A percentile compares a stretch with the other conserved stretches of the same genome.
phyloP scores from a whole-genome alignment of 2,329 filamentous ascomycete species.

The Geosmithia flava region DNA sequence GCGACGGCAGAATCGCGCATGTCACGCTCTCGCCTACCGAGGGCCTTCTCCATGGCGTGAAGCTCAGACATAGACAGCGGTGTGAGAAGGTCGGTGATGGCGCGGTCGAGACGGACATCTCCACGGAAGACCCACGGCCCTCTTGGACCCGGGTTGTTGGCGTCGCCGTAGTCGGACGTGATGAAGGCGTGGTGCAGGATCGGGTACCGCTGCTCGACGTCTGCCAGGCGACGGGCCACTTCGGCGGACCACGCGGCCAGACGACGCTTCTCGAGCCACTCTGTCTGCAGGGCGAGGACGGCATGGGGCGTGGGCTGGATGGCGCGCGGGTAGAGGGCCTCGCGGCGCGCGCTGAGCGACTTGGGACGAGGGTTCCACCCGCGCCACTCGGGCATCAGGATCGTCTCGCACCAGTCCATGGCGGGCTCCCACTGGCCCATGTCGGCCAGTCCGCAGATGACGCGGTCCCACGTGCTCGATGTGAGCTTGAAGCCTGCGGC shows the following conservation, averaged over 20 bases:
- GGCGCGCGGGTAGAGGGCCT: constrained; percentile 16
- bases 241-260: constrained; percentile 34
- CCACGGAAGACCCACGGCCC: constrained; percentile 11
- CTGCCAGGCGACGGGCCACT: constrained; percentile 23
- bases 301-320: constrained; percentile 21
- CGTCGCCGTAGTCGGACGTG: constrained; percentile 15
- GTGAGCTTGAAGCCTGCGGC: constrained; percentile 61
- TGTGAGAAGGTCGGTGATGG: constrained; percentile 15
- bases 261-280: constrained; percentile 36
- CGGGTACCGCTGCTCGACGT: constrained; percentile 26
- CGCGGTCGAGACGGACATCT: constrained; percentile 12
- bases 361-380: constrained; percentile 45
- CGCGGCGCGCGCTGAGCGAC: constrained; percentile 7
- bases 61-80: constrained; percentile 14
- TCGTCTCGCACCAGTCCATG: constrained; percentile 61
- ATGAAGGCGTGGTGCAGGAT: constrained; percentile 26
- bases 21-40: background rate
- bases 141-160: constrained; percentile 5
- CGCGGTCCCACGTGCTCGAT: constrained; percentile 69
- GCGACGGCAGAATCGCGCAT: background rate
- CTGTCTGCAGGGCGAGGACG: constrained; percentile 33
- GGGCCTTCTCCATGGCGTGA: constrained; percentile 7
- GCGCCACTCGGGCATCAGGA: constrained; percentile 67
- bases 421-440: constrained; percentile 50
- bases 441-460: constrained; percentile 55